Conservation (phyloP, 108 stramenopile species). For the Nannochloropsis salina region DNA sequence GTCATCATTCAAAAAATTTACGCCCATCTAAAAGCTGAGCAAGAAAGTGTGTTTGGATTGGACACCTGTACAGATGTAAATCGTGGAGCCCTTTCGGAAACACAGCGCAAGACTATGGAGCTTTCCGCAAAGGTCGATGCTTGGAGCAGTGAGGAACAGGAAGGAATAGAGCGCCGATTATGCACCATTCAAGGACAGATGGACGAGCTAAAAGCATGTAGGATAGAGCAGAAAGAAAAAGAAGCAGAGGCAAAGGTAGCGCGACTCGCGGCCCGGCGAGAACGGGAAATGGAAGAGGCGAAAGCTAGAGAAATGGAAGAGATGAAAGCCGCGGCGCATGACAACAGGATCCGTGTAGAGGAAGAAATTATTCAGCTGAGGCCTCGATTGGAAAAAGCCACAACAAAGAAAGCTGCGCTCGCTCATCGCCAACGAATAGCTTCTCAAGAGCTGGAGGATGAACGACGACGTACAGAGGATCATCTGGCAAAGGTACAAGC, state of each 20-base stretch:
- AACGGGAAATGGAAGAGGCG: neutral
- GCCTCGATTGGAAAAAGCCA: neutral
- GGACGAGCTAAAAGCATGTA: neutral
- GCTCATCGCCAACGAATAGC: neutral
- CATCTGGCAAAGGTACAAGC: neutral
- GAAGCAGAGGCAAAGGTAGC: neutral
- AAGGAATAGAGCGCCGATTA: neutral
- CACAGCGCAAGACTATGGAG: neutral
- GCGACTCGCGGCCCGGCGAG: neutral
- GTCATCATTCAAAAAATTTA: neutral
- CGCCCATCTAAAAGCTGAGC: neutral
- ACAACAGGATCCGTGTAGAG: neutral
- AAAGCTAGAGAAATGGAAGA: neutral
- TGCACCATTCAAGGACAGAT: neutral
- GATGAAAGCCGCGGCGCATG: neutral
- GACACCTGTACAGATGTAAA: neutral
- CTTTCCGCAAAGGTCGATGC: neutral
- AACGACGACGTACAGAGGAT: neutral
- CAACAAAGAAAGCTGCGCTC: neutral
- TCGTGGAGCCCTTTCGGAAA: neutral
- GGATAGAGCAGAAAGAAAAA: neutral
- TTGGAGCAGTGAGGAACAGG: neutral
- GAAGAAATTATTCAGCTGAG: neutral
- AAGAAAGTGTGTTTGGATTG: neutral
- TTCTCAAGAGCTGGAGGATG: neutral